These are phyloP conservation scores for Wickerhamiella infanticola DNA, from an alignment of 1,139 yeast genomes.

Conservation along the genomic window DNA sequence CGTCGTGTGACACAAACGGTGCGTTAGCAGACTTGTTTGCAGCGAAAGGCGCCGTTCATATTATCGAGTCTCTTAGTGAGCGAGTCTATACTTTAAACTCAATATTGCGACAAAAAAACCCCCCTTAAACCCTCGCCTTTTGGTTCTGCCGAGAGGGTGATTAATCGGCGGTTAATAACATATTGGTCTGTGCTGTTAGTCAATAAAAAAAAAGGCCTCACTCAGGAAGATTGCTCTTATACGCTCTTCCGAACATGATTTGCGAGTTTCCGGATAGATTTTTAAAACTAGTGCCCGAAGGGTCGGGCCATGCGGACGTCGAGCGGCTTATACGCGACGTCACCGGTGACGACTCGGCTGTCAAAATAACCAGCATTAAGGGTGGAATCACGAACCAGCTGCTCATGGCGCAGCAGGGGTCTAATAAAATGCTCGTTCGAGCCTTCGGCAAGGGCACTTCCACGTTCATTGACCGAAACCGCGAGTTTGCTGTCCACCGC, in stretches of 20 bases:
- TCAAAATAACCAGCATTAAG: constrained; percentile 27
- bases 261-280: constrained; percentile 5
- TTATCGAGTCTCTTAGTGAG: too few relatives aligned
- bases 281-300: constrained; percentile 3
- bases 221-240: too few relatives aligned
- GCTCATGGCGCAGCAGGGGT: constrained; percentile 30
- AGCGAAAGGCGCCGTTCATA: too few relatives aligned
- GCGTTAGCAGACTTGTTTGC: too few relatives aligned
- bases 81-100: too few relatives aligned
- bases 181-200: too few relatives aligned
- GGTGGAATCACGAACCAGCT: constrained; percentile 77
- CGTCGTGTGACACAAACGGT: too few relatives aligned
- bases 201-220: too few relatives aligned
- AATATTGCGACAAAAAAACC: too few relatives aligned
- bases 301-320: constrained; percentile 3
- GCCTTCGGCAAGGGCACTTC: constrained; percentile 68
- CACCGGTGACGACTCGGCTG: constrained; percentile 3
- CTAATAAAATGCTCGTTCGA: constrained; percentile 38
- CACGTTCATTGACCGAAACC: constrained; percentile 56
- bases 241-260: background rate
- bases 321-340: constrained; percentile 7
- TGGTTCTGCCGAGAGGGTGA: too few relatives aligned
- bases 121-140: too few relatives aligned
- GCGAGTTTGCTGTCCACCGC: constrained; percentile 61
- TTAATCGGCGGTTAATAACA: too few relatives aligned